These are phyloP conservation scores for Penicillium sp. DNA, from an alignment of 2,329 filamentous ascomycete species.

Conservation along the genomic window DNA sequence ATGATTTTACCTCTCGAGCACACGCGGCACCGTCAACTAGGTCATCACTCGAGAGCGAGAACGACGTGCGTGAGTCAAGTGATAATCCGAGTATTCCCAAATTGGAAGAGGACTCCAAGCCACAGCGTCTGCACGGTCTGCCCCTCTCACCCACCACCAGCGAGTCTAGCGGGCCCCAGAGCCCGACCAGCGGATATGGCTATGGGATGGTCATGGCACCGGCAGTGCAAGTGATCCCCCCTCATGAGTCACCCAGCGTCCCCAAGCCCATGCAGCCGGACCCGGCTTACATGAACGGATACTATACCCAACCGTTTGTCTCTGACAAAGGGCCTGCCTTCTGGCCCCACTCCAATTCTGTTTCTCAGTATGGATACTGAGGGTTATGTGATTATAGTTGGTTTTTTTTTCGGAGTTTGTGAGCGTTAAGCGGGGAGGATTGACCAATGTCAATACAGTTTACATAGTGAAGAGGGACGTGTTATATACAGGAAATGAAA, in stretches of 20 bases:
- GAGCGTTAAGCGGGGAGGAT: constrained; percentile 1
- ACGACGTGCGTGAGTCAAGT: constrained; percentile 3
- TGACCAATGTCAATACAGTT: background rate
- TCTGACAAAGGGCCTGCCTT: constrained; percentile 15
- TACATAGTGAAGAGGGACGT: background rate
- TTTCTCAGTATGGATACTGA: constrained; percentile 21
- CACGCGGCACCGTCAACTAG: constrained; percentile 8
- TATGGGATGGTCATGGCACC: constrained; percentile 11
- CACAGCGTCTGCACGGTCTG: constrained; percentile 2
- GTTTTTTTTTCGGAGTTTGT: constrained; percentile 3
- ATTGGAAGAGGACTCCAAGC: constrained; percentile 9
- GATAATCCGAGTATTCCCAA: background rate
- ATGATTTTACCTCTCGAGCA: constrained; percentile 7
- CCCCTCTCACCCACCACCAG: constrained; percentile 24
- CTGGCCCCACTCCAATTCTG: constrained; percentile 15
- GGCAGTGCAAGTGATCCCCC: constrained; percentile 11
- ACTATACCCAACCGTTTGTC: constrained; percentile 17
- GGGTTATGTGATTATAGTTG: background rate
- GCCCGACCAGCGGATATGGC: constrained; percentile 16
- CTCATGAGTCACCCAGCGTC: constrained; percentile 7
- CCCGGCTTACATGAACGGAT: constrained; percentile 15
- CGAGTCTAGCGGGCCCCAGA: constrained; percentile 23
- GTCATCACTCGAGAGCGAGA: background rate
- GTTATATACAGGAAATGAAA: background rate
- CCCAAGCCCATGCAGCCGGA: constrained; percentile 14